phyloP scores from a whole-genome alignment of 2,329 filamentous ascomycete species.

The Aschersonia sp. region DNA sequence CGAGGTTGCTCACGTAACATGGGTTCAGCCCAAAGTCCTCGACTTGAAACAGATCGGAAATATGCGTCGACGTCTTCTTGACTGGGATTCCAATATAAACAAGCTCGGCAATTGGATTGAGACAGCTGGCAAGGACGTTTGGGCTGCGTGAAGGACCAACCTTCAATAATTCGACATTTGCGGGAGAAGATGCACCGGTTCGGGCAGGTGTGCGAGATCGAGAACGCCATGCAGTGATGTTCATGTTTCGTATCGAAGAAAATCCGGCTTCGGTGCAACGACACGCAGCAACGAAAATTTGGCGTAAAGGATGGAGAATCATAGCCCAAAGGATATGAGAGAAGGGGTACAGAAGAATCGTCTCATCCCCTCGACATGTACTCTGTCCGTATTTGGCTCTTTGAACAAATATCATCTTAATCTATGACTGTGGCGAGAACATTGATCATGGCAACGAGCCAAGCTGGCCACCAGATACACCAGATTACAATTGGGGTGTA shows the following conservation, averaged over 20 bases:
- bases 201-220: no score
- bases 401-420: background rate
- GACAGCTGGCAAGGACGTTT: constrained; percentile 83
- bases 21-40: constrained; percentile 97
- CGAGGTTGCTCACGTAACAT: constrained; percentile 86
- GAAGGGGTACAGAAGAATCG: no score
- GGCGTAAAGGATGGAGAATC: no score
- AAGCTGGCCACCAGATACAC: constrained; percentile 92
- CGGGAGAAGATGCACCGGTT: background rate
- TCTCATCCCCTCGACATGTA: no score
- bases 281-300: no score
- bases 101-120: constrained; percentile 96
- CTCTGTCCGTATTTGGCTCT: no score
- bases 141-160: constrained; percentile 52
- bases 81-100: constrained; percentile 95
- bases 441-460: constrained; percentile 51
- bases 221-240: no score
- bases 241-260: no score
- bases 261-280: no score
- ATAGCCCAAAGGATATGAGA: no score
- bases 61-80: constrained; percentile 75
- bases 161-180: background rate
- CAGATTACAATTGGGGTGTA: constrained; percentile 84
- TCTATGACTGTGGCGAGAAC: constrained; percentile 26
- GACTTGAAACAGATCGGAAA: constrained; percentile 90